Percentiles rank a stretch among this genome's conserved stretches.
Evolutionary conservation across 768 basidiomycete species (phyloP).

Genomic region (Suillus placidus): DNA sequence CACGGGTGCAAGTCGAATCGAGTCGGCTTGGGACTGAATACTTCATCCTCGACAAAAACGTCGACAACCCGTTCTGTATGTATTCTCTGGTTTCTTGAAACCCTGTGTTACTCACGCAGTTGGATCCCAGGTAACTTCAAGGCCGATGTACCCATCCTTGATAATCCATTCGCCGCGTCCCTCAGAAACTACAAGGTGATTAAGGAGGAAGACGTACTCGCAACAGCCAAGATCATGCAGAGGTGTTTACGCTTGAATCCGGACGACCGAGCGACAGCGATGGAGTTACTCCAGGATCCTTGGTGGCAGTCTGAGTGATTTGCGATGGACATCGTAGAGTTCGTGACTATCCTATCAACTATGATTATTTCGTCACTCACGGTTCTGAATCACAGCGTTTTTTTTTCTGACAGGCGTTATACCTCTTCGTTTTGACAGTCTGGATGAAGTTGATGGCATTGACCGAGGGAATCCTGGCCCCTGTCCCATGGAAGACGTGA

Average conservation of each 20-base stretch:
- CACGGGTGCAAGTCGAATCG: no score
- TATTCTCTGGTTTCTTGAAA: neutral
- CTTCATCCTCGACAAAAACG: neutral
- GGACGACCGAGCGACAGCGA: neutral
- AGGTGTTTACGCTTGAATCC: neutral
- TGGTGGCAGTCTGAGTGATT: neutral
- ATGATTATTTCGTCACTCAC: no score
- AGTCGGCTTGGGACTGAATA: neutral
- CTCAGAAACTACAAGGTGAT: neutral
- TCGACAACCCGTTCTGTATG: neutral
- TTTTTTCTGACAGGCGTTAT: no score
- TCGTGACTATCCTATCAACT: neutral
- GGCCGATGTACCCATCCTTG: neutral
- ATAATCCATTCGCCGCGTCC: neutral
- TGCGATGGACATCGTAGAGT: neutral
- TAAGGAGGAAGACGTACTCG: neutral
- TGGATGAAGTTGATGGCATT: neutral
- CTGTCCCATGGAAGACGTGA: neutral
- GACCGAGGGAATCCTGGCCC: neutral
- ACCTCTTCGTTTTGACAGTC: no score
- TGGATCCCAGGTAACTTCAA: neutral
- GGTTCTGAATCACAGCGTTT: no score
- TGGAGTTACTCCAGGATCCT: neutral
- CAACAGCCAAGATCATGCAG: neutral
- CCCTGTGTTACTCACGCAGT: neutral